Evolutionary conservation across 768 basidiomycete genomes (phyloP), one percentile per base, ranked within the genome.

Genomic region (Hericium coralloides): DNA sequence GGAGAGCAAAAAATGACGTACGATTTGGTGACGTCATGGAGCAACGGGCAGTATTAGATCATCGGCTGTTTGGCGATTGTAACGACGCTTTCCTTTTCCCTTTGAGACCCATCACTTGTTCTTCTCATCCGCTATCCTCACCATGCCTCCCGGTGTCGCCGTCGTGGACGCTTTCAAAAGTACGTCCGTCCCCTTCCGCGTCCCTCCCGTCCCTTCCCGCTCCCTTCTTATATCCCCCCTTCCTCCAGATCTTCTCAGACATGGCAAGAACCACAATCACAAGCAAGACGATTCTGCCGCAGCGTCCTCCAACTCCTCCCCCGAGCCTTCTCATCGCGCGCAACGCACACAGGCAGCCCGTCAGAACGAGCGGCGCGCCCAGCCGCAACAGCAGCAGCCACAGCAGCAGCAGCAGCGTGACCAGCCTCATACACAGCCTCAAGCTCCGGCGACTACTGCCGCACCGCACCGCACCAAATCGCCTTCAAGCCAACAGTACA

Each of bases 171-270:
- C 56, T 22, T 63, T 63, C 23, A 63, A 63, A 53, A 63, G 62
- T 62, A 45, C 18, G 43, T 31, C 31, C 15, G 55, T 47, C 51
- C 18, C 43, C 38, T 47, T 26, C 53, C 20, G 15, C 7, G 20
- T 38, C 26, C 31, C 22, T 17, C 6, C 1, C 18, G 2, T 36
- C 37, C 17, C 3, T 43, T n/a, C 37, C 2, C 22, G 37, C 36
- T 22, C 25, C 3, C 25, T 7, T 18, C 57, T 55, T 48, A 57
- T 38, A 20, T 26, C 52, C 61, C 17, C 51, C 36, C 58, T 20
- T 36, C n/a, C 59, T 60, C 20, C 62, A 80, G 79, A 79, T 67
- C 74, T 80, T 59, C 76, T 80, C 50, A 73, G 79, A 37, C 80
- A 81, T 68, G 79, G 80, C 64, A 79, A 79, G 69, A 73, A 71